phyloP scores from a whole-genome alignment of 2,329 filamentous ascomycete species.

The Penicillium griseofulvum region DNA sequence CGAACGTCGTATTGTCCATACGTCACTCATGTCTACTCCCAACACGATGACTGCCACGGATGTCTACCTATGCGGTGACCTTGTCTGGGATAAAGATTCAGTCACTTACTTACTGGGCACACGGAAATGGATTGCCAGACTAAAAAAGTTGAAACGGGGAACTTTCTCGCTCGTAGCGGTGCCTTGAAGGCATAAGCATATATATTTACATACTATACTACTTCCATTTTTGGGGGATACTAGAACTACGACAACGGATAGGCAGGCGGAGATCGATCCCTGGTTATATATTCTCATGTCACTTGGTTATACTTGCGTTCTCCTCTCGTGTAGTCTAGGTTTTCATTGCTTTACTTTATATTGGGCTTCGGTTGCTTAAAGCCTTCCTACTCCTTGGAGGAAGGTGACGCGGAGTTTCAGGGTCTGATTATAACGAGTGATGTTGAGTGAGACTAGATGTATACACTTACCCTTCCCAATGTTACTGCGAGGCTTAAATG shows the following conservation, averaged over 20 bases:
- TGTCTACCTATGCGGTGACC: neutral
- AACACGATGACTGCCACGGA: neutral
- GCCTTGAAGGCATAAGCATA: too few relatives aligned
- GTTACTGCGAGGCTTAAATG: neutral
- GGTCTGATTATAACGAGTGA: neutral
- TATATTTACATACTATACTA: neutral
- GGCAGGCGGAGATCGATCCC: too few relatives aligned
- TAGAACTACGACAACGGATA: neutral
- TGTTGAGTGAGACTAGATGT: neutral
- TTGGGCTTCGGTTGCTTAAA: neutral
- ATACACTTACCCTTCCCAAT: neutral
- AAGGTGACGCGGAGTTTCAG: neutral
- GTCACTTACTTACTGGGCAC: conserved; percentile 1
- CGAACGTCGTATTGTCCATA: too few relatives aligned
- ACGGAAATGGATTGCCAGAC: neutral
- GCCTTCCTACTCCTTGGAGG: too few relatives aligned
- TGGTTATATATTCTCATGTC: neutral
- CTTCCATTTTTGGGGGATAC: neutral
- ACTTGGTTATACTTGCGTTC: too few relatives aligned
- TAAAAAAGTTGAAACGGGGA: too few relatives aligned
- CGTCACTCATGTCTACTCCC: neutral
- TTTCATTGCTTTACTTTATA: neutral
- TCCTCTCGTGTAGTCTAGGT: too few relatives aligned
- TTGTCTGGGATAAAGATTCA: neutral
- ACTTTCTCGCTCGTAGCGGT: too few relatives aligned